phyloP scores from a whole-genome alignment of 2,329 filamentous ascomycete species.

The Phyllosticta citriasiana region DNA sequence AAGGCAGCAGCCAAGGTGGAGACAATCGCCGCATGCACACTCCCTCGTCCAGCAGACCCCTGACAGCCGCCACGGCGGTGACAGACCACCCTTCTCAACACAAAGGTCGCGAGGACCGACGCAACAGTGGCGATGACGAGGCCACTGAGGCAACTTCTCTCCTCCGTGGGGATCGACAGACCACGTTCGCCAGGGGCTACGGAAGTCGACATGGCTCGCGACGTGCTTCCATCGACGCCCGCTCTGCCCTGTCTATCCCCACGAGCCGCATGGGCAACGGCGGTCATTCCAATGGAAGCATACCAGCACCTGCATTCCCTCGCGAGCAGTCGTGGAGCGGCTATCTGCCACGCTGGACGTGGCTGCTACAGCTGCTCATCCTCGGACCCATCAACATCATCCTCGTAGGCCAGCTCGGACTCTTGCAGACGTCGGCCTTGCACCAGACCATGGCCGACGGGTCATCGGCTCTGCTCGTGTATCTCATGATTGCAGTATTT shows the following conservation, averaged over 20 bases:
- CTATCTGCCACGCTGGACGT: constrained; percentile 70
- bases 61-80: constrained; percentile 21
- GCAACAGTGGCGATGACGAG: constrained; percentile 24
- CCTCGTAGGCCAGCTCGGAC: constrained; percentile 63
- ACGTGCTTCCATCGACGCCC: constrained; percentile 28
- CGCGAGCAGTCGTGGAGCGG: constrained; percentile 78
- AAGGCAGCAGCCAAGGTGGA: constrained; percentile 11
- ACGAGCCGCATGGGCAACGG: neutral
- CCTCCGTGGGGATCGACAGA: constrained; percentile 37
- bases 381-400: constrained; percentile 70
- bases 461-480: constrained; percentile 58
- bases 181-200: constrained; percentile 39
- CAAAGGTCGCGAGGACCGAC: constrained; percentile 4
- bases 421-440: constrained; percentile 62
- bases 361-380: constrained; percentile 77
- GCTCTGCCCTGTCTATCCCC: constrained; percentile 9
- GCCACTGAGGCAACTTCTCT: constrained; percentile 49
- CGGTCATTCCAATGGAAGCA: neutral
- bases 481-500: constrained; percentile 58
- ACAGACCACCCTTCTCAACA: constrained; percentile 17
- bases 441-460: constrained; percentile 81
- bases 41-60: constrained; percentile 26
- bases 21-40: constrained; percentile 16
- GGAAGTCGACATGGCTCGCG: constrained; percentile 34
- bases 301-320: constrained; percentile 1